phyloP scores from a whole-genome alignment of 371 early-diverging fungal genomes.

The Mucor piriformis region DNA sequence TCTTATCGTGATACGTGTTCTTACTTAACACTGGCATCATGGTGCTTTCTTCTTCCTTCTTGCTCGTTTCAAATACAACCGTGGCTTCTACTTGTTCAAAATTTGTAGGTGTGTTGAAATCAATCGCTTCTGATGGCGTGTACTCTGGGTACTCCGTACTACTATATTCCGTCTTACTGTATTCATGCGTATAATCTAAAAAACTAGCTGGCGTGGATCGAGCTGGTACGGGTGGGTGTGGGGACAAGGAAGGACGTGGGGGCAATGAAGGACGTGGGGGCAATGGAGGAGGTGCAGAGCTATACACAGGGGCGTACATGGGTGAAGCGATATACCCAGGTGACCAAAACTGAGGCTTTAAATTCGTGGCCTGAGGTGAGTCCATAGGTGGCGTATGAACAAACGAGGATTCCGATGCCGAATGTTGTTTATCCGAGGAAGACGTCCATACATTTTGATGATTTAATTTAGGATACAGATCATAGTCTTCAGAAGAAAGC shows the following conservation, averaged over 20 bases:
- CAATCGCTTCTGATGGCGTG: constrained; percentile 23
- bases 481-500: constrained; percentile 6
- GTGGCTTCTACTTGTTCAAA: constrained; percentile 4
- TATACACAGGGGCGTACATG: background rate
- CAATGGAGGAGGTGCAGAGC: background rate
- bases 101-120: constrained; percentile 1
- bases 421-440: background rate
- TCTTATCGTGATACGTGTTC: constrained; percentile 19
- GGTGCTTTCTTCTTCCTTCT: constrained; percentile 1
- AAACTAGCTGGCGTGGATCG: no score
- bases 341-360: constrained; percentile 19
- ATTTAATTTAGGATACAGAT: constrained; percentile 24
- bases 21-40: constrained; percentile 7
- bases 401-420: constrained; percentile 10
- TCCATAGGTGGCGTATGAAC: constrained; percentile 13
- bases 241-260: constrained; percentile 1
- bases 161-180: no score
- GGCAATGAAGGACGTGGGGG: background rate
- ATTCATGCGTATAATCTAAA: no score
- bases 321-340: constrained; percentile 20
- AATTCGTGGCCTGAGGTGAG: background rate
- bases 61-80: constrained; percentile 28
- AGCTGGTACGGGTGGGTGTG: no score
- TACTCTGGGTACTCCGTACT: no score
- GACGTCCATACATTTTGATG: constrained; percentile 10